phyloP scores from a whole-genome alignment of 805 yeast genomes.

The Peterozyma toletana region DNA sequence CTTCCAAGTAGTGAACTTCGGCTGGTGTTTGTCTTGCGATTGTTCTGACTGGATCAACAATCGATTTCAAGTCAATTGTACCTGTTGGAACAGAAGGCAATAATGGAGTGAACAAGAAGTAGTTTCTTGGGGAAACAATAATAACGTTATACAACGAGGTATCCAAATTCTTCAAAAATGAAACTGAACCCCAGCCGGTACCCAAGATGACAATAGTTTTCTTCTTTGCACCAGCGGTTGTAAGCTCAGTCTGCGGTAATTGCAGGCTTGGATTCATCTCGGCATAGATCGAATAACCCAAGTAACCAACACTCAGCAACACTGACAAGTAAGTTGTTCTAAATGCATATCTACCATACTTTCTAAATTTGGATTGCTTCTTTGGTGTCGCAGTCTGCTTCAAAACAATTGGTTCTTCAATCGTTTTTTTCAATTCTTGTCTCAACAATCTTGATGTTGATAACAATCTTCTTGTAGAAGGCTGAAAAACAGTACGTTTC shows the following conservation, averaged over 20 bases:
- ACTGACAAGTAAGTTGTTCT: constrained; percentile 42
- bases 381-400: too few species aligned
- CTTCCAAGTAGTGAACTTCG: constrained; percentile 80
- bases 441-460: too few species aligned
- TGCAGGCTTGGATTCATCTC: constrained; percentile 60
- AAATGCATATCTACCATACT: background rate
- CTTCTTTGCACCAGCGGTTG: constrained; percentile 49
- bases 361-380: background rate
- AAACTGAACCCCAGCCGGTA: constrained; percentile 93
- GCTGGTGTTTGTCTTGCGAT: constrained; percentile 72
- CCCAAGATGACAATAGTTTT: constrained; percentile 74
- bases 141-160: constrained; percentile 83
- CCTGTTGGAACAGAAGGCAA: constrained; percentile 95
- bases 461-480: too few species aligned
- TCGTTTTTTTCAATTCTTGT: too few species aligned
- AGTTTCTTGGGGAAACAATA: constrained; percentile 90
- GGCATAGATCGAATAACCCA: constrained; percentile 54
- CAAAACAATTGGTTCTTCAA: too few species aligned
- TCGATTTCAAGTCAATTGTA: constrained; percentile 82
- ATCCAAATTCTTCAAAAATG: constrained; percentile 77
- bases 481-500: too few species aligned
- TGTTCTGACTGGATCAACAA: constrained; percentile 87
- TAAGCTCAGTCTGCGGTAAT: constrained; percentile 43
- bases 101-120: constrained; percentile 92
- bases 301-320: constrained; percentile 46